Percentiles rank a stretch among this genome's conserved stretches.
Conservation (phyloP, 257 asterid species). For the Primulina eburnea region DNA sequence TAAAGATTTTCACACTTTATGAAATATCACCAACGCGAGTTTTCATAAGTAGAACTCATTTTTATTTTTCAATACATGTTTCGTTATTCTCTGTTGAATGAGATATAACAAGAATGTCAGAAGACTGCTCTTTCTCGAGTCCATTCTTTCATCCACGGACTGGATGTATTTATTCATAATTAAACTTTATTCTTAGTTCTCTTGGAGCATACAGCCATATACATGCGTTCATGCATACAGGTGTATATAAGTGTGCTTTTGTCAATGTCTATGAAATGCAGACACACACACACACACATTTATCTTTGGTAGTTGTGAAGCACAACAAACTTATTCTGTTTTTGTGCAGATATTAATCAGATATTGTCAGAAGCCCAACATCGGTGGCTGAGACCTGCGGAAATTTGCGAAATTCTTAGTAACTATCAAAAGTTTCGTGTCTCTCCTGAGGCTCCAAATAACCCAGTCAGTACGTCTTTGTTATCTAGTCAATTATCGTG, state of each 20-base stretch:
- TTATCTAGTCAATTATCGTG: background rate
- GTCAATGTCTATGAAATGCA: background rate
- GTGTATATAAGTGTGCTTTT: background rate
- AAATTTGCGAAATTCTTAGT: constrained; percentile 77
- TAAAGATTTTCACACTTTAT: background rate
- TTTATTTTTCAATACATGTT: background rate
- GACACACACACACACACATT: background rate
- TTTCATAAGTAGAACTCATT: background rate
- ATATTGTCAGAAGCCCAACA: constrained; percentile 71
- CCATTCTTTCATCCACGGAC: background rate
- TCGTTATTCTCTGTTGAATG: background rate
- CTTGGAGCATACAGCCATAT: too few species aligned
- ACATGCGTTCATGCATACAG: background rate
- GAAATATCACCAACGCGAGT: background rate
- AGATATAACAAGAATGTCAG: background rate
- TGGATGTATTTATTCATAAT: background rate
- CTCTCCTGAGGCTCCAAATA: constrained; percentile 76
- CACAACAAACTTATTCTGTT: constrained; percentile 24
- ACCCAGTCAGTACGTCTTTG: constrained; percentile 79
- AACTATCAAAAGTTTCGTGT: constrained; percentile 67
- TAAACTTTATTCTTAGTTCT: background rate
- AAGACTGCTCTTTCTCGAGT: background rate
- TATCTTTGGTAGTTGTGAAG: constrained; percentile 1
- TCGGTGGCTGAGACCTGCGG: constrained; percentile 97
- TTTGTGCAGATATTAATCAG: constrained; percentile 71